phyloP scores from a whole-genome alignment of 257 asterid species.

The Solanum clarkiae region DNA sequence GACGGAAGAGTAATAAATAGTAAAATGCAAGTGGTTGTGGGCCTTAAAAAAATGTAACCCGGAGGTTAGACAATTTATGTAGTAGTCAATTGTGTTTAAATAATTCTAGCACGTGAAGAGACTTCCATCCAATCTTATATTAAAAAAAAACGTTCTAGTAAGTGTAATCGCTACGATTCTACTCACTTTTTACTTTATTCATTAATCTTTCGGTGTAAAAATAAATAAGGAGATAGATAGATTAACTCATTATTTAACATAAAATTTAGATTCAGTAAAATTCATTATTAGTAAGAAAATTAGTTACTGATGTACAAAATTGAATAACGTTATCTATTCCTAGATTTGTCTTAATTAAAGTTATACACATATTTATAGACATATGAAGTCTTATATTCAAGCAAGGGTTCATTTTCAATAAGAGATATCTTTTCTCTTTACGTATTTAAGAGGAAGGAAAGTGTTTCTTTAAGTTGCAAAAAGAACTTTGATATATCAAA shows the following conservation, averaged over 20 bases:
- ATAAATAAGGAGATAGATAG: background rate
- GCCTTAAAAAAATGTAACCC: background rate
- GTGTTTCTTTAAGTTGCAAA: background rate
- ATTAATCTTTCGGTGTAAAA: background rate
- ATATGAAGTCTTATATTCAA: no score
- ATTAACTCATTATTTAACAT: background rate
- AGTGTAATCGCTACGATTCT: background rate
- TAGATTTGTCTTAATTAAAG: no score
- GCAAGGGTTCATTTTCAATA: no score
- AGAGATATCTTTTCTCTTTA: background rate
- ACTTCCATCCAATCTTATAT: no score
- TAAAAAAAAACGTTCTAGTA: background rate
- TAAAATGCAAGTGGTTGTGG: background rate
- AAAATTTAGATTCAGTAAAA: background rate
- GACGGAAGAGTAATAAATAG: no score
- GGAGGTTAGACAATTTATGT: background rate
- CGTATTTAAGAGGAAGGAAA: background rate
- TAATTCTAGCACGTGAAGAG: background rate
- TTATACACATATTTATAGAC: no score
- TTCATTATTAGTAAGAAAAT: no score
- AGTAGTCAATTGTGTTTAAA: background rate
- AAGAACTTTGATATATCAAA: background rate
- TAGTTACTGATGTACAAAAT: no score
- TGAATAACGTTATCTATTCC: no score
- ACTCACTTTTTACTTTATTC: background rate